Conservation (phyloP, 2,329 filamentous ascomycete genomes). For the Nectriaceae sp. region DNA sequence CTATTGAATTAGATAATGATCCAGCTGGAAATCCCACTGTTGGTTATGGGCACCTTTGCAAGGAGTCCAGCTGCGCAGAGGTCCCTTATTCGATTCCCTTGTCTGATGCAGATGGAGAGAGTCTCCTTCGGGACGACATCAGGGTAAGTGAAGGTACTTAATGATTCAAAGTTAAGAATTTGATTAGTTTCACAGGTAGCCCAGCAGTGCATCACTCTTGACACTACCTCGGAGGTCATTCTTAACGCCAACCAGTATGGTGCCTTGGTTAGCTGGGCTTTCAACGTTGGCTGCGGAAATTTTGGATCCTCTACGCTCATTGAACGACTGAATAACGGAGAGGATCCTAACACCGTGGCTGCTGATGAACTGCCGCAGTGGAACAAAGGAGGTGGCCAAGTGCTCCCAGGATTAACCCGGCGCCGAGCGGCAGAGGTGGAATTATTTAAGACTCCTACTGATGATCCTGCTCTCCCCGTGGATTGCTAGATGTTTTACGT, state of each 20-base stretch:
- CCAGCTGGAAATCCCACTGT: slow-evolving; percentile 49
- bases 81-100: slow-evolving; percentile 49
- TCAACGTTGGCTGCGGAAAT: slow-evolving; percentile 50
- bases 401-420: slow-evolving; percentile 41
- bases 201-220: slow-evolving; percentile 41
- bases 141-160: slow-evolving; percentile 6
- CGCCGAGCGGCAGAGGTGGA: slow-evolving; percentile 48
- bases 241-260: slow-evolving; percentile 53
- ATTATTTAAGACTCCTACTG: slow-evolving; percentile 27
- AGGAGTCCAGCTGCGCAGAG: slow-evolving; percentile 42
- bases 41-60: slow-evolving; percentile 53
- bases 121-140: slow-evolving; percentile 35
- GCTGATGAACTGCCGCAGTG: slow-evolving; percentile 49
- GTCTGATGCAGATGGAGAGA: slow-evolving; percentile 40
- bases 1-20: slow-evolving; percentile 30
- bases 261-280: slow-evolving; percentile 52
- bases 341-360: slow-evolving; percentile 36
- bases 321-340: slow-evolving; percentile 16
- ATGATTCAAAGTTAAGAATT: too few species aligned
- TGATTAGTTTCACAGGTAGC: slow-evolving; percentile 15
- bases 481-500: slow-evolving; percentile 8
- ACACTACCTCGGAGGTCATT: slow-evolving; percentile 25
- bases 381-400: slow-evolving; percentile 43
- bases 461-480: slow-evolving; percentile 12
- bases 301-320: slow-evolving; percentile 40